Evolutionary conservation across 2,329 filamentous ascomycete genomes (phyloP).

Genomic region (Parascedosporium putredinis): DNA sequence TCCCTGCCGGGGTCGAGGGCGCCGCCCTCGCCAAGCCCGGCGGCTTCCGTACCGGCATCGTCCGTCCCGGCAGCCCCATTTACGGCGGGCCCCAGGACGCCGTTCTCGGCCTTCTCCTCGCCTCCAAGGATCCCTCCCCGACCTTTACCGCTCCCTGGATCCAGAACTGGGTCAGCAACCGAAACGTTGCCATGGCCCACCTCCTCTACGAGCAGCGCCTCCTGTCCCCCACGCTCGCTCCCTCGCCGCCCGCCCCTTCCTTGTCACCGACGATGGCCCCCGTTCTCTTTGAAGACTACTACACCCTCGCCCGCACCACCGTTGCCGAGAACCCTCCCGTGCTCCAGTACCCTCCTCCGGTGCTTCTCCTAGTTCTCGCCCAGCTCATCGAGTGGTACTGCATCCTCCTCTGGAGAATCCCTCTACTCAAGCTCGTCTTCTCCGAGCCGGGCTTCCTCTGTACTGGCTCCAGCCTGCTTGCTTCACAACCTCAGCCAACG

Average conservation of each 20-base stretch:
- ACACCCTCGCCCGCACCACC: conserved; percentile 21
- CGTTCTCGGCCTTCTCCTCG: conserved; percentile 28
- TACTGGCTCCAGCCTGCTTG: conserved; percentile 29
- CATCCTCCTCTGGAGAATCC: conserved; percentile 17
- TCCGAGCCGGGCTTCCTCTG: conserved; percentile 24
- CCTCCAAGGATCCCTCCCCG: conserved; percentile 20
- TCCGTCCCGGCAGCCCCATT: conserved; percentile 42
- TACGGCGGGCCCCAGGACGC: conserved; percentile 38
- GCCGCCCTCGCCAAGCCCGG: conserved; percentile 11
- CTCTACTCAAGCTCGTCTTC: conserved; percentile 17
- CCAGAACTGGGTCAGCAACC: conserved; percentile 38
- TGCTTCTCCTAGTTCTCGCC: conserved; percentile 25
- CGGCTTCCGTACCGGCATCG: conserved; percentile 39
- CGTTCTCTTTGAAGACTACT: conserved; percentile 30
- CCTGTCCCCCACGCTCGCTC: conserved; percentile 23
- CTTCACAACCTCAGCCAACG: conserved; percentile 25
- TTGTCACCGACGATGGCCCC: conserved; percentile 40
- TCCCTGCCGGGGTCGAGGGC: conserved; percentile 7
- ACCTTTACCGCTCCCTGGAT: conserved; percentile 34
- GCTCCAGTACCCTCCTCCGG: conserved; percentile 23
- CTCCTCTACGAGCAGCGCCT: conserved; percentile 42
- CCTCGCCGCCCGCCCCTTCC: conserved; percentile 36
- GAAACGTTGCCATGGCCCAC: conserved; percentile 44
- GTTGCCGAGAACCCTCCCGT: conserved; percentile 23
- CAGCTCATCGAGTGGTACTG: conserved; percentile 27